Evolutionary conservation across 1,284 basidiomycete species (phyloP), one percentile per base, ranked within the genome.

Genomic region (Coniferiporia weirii): DNA sequence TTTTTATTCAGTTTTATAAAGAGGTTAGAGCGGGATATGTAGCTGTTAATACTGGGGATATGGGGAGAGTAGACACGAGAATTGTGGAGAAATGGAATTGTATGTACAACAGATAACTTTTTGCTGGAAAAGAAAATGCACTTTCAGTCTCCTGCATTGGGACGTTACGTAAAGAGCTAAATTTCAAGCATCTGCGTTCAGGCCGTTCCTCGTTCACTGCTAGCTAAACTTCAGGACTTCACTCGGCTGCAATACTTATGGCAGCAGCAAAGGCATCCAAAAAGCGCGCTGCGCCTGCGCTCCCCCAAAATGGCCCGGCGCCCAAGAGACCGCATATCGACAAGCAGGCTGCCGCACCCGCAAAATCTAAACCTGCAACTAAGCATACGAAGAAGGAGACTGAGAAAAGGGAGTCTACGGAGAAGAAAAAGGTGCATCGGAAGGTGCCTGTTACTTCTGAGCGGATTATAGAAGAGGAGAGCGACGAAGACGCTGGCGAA

Each of bases 401-500:
- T 9, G 13, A 4, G 20, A 36, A 32, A 20, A 17, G 27, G 49
- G 35, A 53, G 27, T 2, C 27, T 27, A 27, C 27, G 1, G 20
- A 32, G n/a, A 27, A 48, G 46, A 56, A 47, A 27, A 52, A 36
- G 35, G 2, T 52, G 17, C 49, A 36, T n/a, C 60, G 63, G n/a
- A 64, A 60, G 46, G 52, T 48, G 32, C 66, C 66, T 35, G 63
- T 67, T 7, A 65, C 66, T 27, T 27, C 27, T 5, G 13, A 59
- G 15, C 47, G 40, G 47, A 44, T 20, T 10, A 32, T 43, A n/a
- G 60, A 34, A 7, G 48, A 55, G 12, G 54, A 49, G 20, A 57
- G 51, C 19, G 58, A 66, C 13, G 61, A 34, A 10, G 63, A 55
- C 22, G 61, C 44, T 2, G 57, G 63, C 6, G 57, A 38, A 13